Base-by-base conservation (phyloP, 495 filamentous ascomycete species). In the Neurospora sublineolata region DNA sequence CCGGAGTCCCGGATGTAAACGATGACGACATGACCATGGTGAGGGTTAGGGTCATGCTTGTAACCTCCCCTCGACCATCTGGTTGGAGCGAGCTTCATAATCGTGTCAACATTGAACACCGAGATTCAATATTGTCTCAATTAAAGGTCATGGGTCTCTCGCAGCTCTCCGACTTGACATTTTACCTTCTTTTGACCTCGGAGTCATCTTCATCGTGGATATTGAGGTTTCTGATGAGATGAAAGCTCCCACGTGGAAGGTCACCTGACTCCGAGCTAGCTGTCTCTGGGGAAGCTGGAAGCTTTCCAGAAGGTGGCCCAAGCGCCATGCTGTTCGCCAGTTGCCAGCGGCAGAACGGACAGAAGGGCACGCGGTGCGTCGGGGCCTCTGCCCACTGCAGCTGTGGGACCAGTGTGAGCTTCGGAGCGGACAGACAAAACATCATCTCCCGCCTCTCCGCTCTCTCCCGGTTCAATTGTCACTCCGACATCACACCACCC, bases 381-480 rank as follows among this genome's bases (percentile, higher is more conserved):
- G 52, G 46, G 46, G 46, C 46, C 27, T 60, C 52, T 60, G 14
- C 11, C 14, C 27, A 44, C 41, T 44, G 18, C 41, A 60, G 52
- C 52, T 60, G 52, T 60, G 52, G 52, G 52, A 60, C 52, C 44
- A 52, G n/a, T 23, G 42, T 52, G 44, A 60, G 52, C 52, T 60
- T 60, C 52, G 52, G 52, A 18, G 40, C 11, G 14, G 44, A 27
- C 52, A 60, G 52, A 33, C 52, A 60, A 60, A 60, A 60, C 52
- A 60, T 60, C 52, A 60, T 60, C 52, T 60, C 52, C 52, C 52
- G 27, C 52, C 52, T 60, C 52, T 60, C 52, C 74, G 73, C 72
- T 70, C 68, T 67, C 41, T 71, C 68, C 70, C 40, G 58, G 27
- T 44, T 44, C 73, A 75, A 74, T 74, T 74, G 72, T 73, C 68